Evolutionary conservation across 169 alveolate genomes (phyloP).

Genomic region (Haemoproteus tartakovskyi): DNA sequence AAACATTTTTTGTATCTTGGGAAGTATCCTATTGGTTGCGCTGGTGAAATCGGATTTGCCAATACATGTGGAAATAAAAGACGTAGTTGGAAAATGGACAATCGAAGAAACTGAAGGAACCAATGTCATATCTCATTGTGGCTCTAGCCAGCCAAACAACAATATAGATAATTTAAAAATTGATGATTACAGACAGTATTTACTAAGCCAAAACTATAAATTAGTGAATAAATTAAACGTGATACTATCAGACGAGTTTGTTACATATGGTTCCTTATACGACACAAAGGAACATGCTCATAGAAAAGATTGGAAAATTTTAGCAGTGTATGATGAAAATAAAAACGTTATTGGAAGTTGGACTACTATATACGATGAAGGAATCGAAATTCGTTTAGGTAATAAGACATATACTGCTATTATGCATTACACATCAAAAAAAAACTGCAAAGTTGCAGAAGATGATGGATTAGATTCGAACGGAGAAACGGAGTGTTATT

Average conservation of each 20-base stretch:
- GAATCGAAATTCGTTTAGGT: conserved; percentile 45
- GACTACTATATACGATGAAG: conserved; percentile 58
- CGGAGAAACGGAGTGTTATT: conserved; percentile 54
- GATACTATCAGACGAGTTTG: conserved; percentile 47
- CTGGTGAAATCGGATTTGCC: conserved; percentile 45
- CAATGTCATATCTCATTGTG: conserved; percentile 29
- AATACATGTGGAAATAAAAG: conserved; percentile 17
- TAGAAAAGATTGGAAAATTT: conserved; percentile 48
- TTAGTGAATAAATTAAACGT: conserved; percentile 22
- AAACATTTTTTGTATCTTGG: no score
- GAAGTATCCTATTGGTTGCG: no score
- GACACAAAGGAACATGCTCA: conserved; percentile 46
- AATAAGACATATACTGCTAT: conserved; percentile 42
- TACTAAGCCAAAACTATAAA: conserved; percentile 8
- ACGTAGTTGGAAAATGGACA: conserved; percentile 60
- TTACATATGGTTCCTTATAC: conserved; percentile 28
- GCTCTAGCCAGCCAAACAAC: conserved; percentile 56
- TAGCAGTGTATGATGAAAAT: conserved; percentile 58
- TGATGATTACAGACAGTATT: conserved; percentile 22
- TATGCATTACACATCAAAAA: conserved; percentile 57
- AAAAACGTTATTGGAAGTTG: conserved; percentile 41
- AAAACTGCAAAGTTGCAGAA: conserved; percentile 9
- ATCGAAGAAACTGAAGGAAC: conserved; percentile 15
- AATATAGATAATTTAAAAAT: conserved; percentile 26
- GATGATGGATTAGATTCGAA: conserved; percentile 34